phyloP scores from a whole-genome alignment of 495 filamentous ascomycete species.

The Amniculicola lignicola region DNA sequence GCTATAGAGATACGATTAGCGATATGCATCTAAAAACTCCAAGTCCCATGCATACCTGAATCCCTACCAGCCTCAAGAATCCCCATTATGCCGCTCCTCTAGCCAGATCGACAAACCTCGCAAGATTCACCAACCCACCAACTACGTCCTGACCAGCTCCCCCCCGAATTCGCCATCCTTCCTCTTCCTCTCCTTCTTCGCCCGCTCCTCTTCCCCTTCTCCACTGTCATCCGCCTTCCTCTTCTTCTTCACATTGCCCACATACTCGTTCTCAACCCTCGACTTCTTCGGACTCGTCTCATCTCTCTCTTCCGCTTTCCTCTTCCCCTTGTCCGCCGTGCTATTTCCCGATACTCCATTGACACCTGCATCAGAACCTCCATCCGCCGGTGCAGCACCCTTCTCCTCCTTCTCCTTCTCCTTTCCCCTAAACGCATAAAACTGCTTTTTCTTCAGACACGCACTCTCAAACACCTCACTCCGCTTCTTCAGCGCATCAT shows the following conservation, averaged over 20 bases:
- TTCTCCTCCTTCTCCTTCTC: neutral
- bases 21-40: no score
- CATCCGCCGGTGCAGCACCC: neutral
- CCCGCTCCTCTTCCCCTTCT: neutral
- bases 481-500: conserved; percentile 54
- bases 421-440: no score
- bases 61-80: no score
- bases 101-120: no score
- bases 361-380: neutral
- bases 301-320: neutral
- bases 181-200: neutral
- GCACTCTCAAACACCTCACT: conserved; percentile 27
- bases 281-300: neutral
- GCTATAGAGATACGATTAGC: no score
- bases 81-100: no score
- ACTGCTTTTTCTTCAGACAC: conserved; percentile 17
- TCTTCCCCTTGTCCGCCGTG: neutral
- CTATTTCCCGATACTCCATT: neutral
- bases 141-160: no score
- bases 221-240: neutral
- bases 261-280: neutral
- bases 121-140: no score
- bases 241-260: neutral
- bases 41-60: no score
- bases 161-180: no score